Conservation (phyloP, 208 protist species). For the Crithidia mellificae region DNA sequence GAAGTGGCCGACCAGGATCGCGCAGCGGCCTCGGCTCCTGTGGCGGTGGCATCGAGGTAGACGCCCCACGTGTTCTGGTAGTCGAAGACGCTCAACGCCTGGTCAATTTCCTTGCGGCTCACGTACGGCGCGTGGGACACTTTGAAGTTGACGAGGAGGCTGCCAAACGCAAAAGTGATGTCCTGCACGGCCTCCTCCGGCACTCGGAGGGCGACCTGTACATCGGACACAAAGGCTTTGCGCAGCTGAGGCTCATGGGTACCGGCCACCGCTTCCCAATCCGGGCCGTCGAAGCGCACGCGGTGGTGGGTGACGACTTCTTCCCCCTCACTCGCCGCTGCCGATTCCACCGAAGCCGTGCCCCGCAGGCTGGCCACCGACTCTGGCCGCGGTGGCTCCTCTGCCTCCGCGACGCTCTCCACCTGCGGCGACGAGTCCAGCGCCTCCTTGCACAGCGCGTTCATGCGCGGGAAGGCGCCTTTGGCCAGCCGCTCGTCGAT, state of each 20-base stretch:
- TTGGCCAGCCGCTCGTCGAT: conserved; percentile 24
- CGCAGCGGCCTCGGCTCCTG: not conserved
- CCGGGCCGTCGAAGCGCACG: conserved; percentile 42
- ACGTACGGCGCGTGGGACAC: conserved; percentile 19
- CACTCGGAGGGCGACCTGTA: conserved; percentile 20
- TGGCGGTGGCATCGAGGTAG: conserved; percentile 19
- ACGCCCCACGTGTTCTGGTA: conserved; percentile 46
- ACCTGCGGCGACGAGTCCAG: not conserved
- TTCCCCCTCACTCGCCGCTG: not conserved
- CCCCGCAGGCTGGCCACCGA: not conserved
- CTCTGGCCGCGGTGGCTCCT: not conserved
- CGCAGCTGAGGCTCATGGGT: conserved; percentile 23
- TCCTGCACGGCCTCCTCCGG: conserved; percentile 21
- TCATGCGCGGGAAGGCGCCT: conserved; percentile 20
- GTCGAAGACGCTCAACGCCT: conserved; percentile 20
- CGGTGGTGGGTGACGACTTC: conserved; percentile 47
- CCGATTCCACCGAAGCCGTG: not conserved
- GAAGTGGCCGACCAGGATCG: not conserved
- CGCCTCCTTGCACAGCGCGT: conserved; percentile 16
- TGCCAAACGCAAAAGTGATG: conserved; percentile 29
- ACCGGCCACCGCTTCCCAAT: conserved; percentile 32
- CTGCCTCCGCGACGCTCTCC: not conserved
- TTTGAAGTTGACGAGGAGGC: conserved; percentile 30
- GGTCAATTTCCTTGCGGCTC: conserved; percentile 23
- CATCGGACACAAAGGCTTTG: conserved; percentile 36